Base-by-base conservation (phyloP, 352 stramenopile genomes). In the Phytophthora macrochlamydospora region DNA sequence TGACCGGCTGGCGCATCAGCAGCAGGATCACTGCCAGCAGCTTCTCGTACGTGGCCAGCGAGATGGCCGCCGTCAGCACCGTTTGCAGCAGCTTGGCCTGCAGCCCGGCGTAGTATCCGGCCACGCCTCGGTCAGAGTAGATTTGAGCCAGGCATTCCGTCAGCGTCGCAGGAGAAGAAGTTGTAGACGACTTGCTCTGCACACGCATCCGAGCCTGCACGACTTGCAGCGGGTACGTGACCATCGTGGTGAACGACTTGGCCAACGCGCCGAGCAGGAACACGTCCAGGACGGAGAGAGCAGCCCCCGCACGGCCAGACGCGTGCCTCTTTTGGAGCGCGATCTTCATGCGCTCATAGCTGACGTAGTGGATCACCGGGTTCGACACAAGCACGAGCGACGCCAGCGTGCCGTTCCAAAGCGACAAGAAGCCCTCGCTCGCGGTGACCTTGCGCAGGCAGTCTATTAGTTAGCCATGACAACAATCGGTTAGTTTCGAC, bases 331-430 rank as follows among this genome's bases (percentile, higher is more conserved):
- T 73, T 53, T 88, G 77, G 12, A 92, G 74, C 35, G 75, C 75
- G 7, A 85, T 76, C 71, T 97, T 97, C 68, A 98, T 87, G 46
- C 91, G 83, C 67, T 98, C 96, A 80, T 99, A 99, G 46, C 89
- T 89, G 59, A 98, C 90, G 71, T 98, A 98, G 79, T 99, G 94
- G 64, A 99, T 98, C 55, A 97, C 91, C 6, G 96, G 96, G 78
- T 99, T 99, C 14, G 88, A 96, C 46, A 98, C 94, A 9, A 98
- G 83, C 2, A 98, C 81, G 18, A 99, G 66, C 42, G 93, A 98
- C 30, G 93, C 87, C 29, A 86, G 59, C 30, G 93, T 98, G 35
- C 94, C 94, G 56, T 92, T 95, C 94, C 94, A 99, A 48, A 99
- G 85, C 58, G 90, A 91, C 13, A 69, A 50, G 7, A 96, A 46